Evolutionary conservation across 2,329 filamentous ascomycete species (phyloP).

Genomic region (Myotisia sp.): DNA sequence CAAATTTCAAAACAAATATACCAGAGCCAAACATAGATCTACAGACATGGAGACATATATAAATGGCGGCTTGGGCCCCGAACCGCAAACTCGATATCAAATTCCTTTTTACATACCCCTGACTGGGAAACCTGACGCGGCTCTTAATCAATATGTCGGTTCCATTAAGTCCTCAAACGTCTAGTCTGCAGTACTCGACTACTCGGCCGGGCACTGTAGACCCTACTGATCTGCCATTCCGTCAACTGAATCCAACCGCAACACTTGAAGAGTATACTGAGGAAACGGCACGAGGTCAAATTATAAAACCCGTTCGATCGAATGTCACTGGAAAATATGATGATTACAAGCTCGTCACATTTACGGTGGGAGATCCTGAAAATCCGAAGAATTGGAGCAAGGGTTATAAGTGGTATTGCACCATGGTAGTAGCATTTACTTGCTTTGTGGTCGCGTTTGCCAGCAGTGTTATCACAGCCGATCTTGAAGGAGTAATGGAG

Average conservation of each 20-base stretch:
- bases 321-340: constrained; percentile 39
- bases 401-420: constrained; percentile 65
- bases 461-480: constrained; percentile 64
- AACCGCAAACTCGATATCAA: too few relatives aligned
- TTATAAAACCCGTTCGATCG: constrained; percentile 42
- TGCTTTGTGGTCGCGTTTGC: constrained; percentile 61
- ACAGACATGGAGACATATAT: too few relatives aligned
- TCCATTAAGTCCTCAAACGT: background rate
- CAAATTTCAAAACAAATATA: too few relatives aligned
- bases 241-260: constrained; percentile 46
- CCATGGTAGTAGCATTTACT: constrained; percentile 65
- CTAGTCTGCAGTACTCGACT: constrained; percentile 11
- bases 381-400: constrained; percentile 83
- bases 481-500: constrained; percentile 49
- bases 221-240: constrained; percentile 48
- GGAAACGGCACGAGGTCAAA: constrained; percentile 48
- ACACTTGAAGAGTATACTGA: constrained; percentile 54
- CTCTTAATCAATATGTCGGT: background rate
- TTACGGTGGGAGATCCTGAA: constrained; percentile 54
- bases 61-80: too few relatives aligned
- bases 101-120: too few relatives aligned
- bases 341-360: constrained; percentile 53
- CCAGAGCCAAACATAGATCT: too few relatives aligned
- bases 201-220: constrained; percentile 19
- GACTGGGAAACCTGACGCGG: too few relatives aligned